A percentile compares a stretch with the other conserved stretches of the same genome.
Evolutionary conservation across 129 eudicot genomes (phyloP).

Genomic region (Flaveria linearis): DNA sequence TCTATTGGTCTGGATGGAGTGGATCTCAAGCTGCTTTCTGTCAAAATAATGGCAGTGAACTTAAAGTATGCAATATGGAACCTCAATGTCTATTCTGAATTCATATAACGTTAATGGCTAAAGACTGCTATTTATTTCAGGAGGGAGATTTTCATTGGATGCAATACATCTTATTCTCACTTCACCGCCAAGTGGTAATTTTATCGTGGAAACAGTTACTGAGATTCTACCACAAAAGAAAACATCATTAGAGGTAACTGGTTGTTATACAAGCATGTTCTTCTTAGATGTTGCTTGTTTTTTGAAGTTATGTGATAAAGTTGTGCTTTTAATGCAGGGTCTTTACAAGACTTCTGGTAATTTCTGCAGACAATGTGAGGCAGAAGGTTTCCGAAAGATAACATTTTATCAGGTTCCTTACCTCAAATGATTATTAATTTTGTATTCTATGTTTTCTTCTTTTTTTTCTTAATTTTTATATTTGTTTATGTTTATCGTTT

Average conservation of each 20-base stretch:
- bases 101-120: not conserved
- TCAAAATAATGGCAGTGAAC: slow-evolving; percentile 55
- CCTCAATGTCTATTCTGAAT: not conserved
- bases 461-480: slow-evolving; percentile 1
- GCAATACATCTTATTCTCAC: slow-evolving; percentile 63
- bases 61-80: slow-evolving; percentile 48
- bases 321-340: slow-evolving; percentile 56
- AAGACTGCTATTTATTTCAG: slow-evolving; percentile 35
- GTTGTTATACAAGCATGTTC: not conserved
- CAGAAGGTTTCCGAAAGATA: slow-evolving; percentile 95
- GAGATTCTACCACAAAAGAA: slow-evolving; percentile 79
- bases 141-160: slow-evolving; percentile 65
- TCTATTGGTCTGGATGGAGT: slow-evolving; percentile 78
- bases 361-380: slow-evolving; percentile 99
- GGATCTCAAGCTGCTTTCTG: slow-evolving; percentile 71
- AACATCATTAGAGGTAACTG: slow-evolving; percentile 81
- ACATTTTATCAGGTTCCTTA: slow-evolving; percentile 81
- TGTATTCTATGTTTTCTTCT: not conserved
- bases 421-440: not conserved
- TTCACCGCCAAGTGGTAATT: slow-evolving; percentile 77
- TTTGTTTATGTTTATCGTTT: not conserved
- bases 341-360: slow-evolving; percentile 93
- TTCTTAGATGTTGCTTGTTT: not conserved
- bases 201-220: slow-evolving; percentile 66
- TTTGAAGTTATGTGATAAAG: not conserved